A percentile compares a stretch with the other conserved stretches of the same genome.
Conservation (phyloP, 139 green algal genomes). For the Chlorella vulgaris region DNA sequence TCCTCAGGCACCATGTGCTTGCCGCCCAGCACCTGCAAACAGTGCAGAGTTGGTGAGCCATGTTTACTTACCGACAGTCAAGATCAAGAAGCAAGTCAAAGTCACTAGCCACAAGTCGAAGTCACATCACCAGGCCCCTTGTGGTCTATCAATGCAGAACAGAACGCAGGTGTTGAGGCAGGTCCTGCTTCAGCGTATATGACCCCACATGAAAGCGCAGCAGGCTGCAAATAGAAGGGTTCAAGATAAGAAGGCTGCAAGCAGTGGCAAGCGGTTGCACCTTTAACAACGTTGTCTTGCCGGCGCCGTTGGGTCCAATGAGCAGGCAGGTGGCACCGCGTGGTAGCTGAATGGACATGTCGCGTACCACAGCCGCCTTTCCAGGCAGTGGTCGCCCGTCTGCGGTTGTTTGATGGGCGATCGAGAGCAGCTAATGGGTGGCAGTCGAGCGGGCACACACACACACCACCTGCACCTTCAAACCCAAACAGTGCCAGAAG, state of each 20-base stretch:
- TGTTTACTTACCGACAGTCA: neutral
- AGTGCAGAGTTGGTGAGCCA: neutral
- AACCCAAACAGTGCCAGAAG: too few relatives aligned
- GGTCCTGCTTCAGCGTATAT: too few relatives aligned
- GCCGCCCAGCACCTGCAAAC: constrained; percentile 77
- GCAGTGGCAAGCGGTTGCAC: neutral
- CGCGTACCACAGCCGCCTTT: constrained; percentile 66
- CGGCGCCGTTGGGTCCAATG: constrained; percentile 82
- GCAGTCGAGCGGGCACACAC: neutral
- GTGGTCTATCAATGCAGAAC: too few relatives aligned
- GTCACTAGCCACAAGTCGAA: too few relatives aligned
- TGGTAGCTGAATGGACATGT: constrained; percentile 68
- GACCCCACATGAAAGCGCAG: neutral
- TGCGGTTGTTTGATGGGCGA: too few relatives aligned
- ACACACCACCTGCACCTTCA: neutral
- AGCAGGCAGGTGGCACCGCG: constrained; percentile 78
- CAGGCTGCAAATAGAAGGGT: neutral
- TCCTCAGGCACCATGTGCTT: constrained; percentile 89
- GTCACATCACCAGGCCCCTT: too few relatives aligned
- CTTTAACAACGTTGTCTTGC: constrained; percentile 37
- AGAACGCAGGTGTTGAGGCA: neutral
- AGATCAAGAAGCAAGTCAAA: too few relatives aligned
- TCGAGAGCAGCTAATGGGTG: too few relatives aligned
- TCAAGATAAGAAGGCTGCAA: neutral
- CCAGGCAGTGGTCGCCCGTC: constrained; percentile 80